Evolutionary conservation across 805 yeast species (phyloP).

Genomic region (Pichia pseudocactophila): DNA sequence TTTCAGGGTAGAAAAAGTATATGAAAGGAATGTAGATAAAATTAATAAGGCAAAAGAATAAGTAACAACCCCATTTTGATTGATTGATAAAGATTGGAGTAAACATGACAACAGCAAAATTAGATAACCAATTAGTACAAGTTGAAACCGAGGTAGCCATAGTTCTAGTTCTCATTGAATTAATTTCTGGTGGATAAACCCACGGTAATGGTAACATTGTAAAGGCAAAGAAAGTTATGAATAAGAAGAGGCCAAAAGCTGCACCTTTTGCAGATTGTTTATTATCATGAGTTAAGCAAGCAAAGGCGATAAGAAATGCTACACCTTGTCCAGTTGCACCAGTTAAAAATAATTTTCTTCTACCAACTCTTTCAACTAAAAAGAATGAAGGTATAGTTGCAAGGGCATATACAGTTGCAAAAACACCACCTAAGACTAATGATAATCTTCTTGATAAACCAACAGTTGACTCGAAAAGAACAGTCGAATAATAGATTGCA

Average conservation of each 20-base stretch:
- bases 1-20: conserved; percentile 67
- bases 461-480: conserved; percentile 43
- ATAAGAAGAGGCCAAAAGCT: conserved; percentile 56
- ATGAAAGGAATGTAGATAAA: conserved; percentile 52
- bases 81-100: conserved; percentile 47
- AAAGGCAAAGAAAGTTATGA: conserved; percentile 46
- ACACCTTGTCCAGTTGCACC: conserved; percentile 45
- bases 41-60: conserved; percentile 61
- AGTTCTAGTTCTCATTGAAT: conserved; percentile 61
- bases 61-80: conserved; percentile 56
- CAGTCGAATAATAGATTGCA: conserved; percentile 57
- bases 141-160: conserved; percentile 55
- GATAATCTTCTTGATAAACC: conserved; percentile 43
- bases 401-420: conserved; percentile 51
- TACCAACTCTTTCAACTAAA: conserved; percentile 55
- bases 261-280: conserved; percentile 49
- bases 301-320: conserved; percentile 42
- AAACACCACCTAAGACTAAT: conserved; percentile 56
- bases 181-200: conserved; percentile 62
- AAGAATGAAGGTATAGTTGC: conserved; percentile 54
- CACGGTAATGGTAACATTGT: conserved; percentile 38
- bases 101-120: conserved; percentile 61
- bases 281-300: conserved; percentile 34
- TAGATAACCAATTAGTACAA: conserved; percentile 61
- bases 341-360: conserved; percentile 42